Base-by-base conservation (phyloP, 257 asterid genomes). In the Galeopsis tetrahit region DNA sequence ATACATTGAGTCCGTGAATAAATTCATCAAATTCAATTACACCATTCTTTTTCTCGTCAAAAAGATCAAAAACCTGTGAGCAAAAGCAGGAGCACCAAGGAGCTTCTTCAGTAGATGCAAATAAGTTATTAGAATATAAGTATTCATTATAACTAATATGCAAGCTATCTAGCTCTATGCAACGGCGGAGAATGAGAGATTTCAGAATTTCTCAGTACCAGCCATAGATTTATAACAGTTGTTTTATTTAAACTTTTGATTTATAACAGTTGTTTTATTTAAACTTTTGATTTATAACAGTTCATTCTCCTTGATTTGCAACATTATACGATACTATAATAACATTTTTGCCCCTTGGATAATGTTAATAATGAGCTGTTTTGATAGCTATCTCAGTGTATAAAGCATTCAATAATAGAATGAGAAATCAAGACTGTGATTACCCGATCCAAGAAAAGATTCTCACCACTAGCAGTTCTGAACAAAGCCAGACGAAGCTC, bases 401-500 rank as follows among this genome's bases (percentile, higher is more conserved):
- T 31, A 36, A 14, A 5, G 55, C 36, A 44, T 11, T 43, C 31
- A 28, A 38, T 32, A 52, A 55, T 6, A 10, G 59, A 33, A 66
- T 15, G 39, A 53, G 61, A 77, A 69, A 59, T 48, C 40, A 43
- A 69, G 55, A 69, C 34, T 68, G 53, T 32, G 61, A 49, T 88
- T 90, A 93, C 98, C 94, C 97, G 81, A 72, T 89, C 97, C 80
- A 91, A 70, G 68, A 90, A 89, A 75, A 93, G 96, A 78, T 86
- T 89, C 79, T 89, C 91, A 43, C 96, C 92, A 46, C 69, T 48
- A 52, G 87, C 80, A 77, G 92, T 82, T 79, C 84, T 80, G 73
- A 86, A 86, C 74, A 93, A 73, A 65, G 98, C 97, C 77, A 90
- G 85, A 82, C 84, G 92, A 81, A 93, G 91, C 85, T 93, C 97